Percentiles rank a stretch among this genome's conserved stretches.
Conservation (phyloP, 345 rosid species). For the Populus davidiana region DNA sequence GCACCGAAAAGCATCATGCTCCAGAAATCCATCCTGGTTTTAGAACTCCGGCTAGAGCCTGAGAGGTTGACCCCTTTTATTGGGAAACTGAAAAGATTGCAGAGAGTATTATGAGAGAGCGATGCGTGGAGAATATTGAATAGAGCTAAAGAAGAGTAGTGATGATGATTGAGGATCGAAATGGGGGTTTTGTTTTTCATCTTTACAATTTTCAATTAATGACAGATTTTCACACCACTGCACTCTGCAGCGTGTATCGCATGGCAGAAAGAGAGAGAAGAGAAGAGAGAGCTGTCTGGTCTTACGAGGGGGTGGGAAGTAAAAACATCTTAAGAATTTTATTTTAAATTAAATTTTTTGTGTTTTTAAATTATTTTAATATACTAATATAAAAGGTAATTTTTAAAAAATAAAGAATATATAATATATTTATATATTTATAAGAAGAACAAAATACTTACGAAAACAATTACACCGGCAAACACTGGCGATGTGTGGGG, state of each 20-base stretch:
- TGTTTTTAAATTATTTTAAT: too few relatives aligned
- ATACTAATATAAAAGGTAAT: too few relatives aligned
- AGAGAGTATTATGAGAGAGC: not conserved
- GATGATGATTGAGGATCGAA: constrained; percentile 6
- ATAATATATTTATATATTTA: too few relatives aligned
- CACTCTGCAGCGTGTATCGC: constrained; percentile 13
- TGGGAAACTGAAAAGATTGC: not conserved
- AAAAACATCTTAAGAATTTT: not conserved
- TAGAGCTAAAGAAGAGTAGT: constrained; percentile 17
- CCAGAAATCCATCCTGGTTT: too few relatives aligned
- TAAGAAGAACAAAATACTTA: too few relatives aligned
- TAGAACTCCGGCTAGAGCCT: not conserved
- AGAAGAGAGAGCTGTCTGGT: not conserved
- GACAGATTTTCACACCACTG: constrained; percentile 17
- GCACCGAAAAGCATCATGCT: too few relatives aligned
- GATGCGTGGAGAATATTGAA: constrained; percentile 9
- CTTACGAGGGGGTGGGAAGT: too few relatives aligned
- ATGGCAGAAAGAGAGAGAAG: constrained; percentile 14
- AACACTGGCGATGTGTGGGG: not conserved
- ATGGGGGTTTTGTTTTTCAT: not conserved
- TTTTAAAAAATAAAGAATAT: too few relatives aligned
- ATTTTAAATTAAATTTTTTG: too few relatives aligned
- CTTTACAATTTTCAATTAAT: constrained; percentile 11
- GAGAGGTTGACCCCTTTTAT: not conserved
- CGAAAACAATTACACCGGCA: too few relatives aligned